Evolutionary conservation across 2,329 filamentous ascomycete genomes (phyloP), one percentile per base, ranked within the genome.

Genomic region (Colletotrichum tamarilloi): DNA sequence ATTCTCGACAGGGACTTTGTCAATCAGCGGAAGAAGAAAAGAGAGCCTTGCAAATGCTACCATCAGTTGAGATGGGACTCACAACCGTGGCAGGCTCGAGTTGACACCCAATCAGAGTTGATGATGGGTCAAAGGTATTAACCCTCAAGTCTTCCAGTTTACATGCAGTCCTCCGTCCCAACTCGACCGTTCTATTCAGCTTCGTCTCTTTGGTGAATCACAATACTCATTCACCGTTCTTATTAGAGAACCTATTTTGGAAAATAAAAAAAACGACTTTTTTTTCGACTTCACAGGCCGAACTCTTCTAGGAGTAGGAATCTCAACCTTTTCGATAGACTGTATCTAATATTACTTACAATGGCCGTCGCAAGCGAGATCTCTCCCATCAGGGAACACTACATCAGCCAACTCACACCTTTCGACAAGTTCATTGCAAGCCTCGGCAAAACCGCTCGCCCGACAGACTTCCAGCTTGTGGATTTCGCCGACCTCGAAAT

Each of bases 331-430:
- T 14, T 14, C 53, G 53, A 28, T 56, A 56, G 53, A 56, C 26
- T 28, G 3, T 16, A 24, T 11, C 46, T 26, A 38, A 32, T 55
- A 49, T 28, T 7, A 66, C 7, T 22, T 19, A 38, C 19, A 24
- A 69, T 63, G 30, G 28, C 52, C 35, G 16, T n/a, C 24, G n/a
- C 46, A 60, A 62, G 38, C 24, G 63, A 35, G 32, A 24, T 24
- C 19, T n/a, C 26, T 22, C 38, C 58, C 9, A 5, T 42, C 30
- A 8, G 52, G 26, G 62, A 69, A 14, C 42, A 73, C 19, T 75
- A 75, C 62, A 66, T 71, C 22, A 64, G 55, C 24, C 68, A 74
- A 46, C 72, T 75, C 14, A 74, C 72, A 2, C 66, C 59, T 24
- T 55, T 28, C 53, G 24, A 30, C 59, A 46, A 26, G 24, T 72